These are phyloP conservation scores for Ceratorhiza oryzae-sativae DNA, from an alignment of 1,284 basidiomycete genomes.

Conservation along the genomic window DNA sequence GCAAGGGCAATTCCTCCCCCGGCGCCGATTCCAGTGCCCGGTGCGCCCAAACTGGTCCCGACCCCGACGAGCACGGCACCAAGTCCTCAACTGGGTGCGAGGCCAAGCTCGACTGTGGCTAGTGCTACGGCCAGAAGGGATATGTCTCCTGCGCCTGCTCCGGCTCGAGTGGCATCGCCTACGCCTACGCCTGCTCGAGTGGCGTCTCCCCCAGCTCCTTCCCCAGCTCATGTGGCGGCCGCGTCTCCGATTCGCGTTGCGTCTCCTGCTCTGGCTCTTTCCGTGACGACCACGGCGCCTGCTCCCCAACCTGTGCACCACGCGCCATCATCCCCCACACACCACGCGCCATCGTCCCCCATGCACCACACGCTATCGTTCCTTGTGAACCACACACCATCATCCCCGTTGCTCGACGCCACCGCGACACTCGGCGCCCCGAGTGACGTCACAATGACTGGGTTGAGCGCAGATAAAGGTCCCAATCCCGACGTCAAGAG, in stretches of 20 bases:
- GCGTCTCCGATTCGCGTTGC: no score
- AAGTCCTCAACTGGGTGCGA: background rate
- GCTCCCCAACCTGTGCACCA: slow-evolving; percentile 3
- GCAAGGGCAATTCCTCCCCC: background rate
- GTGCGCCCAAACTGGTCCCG: background rate
- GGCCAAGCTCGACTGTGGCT: background rate
- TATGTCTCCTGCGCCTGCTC: background rate
- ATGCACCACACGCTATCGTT: background rate
- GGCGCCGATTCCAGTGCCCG: background rate
- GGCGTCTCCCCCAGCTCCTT: background rate
- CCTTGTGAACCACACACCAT: background rate
- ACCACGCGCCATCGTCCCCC: no score
- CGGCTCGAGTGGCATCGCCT: background rate
- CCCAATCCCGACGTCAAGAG: no score
- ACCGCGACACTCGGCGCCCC: background rate
- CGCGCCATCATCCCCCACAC: background rate
- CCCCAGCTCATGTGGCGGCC: background rate
- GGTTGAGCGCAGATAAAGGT: background rate
- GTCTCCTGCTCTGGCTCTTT: no score
- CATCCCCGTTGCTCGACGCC: background rate
- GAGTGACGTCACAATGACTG: background rate
- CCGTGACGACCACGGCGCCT: background rate
- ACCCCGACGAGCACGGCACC: background rate
- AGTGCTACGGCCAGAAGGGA: background rate
- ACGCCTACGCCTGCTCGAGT: background rate